Base-by-base conservation (phyloP, 768 basidiomycete genomes). In the Rhizopogon sp. region DNA sequence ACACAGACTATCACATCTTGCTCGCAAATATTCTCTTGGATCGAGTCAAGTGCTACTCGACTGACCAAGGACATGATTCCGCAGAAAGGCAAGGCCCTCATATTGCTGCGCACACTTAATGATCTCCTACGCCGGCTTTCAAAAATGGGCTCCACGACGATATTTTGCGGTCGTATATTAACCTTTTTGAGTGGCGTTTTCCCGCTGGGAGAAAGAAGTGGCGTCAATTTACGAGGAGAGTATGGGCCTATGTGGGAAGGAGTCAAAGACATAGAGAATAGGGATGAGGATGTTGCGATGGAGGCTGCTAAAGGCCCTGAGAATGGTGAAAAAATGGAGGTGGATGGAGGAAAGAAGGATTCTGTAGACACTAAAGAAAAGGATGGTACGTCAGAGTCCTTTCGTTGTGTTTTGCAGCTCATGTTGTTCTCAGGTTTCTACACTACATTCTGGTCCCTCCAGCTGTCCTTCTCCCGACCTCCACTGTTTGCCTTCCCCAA, bases 161-260 rank as follows among this genome's bases (percentile, higher is more conserved):
- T 87, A 60, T 92, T 97, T 70, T 91, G 89, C 62, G 94, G 93
- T 5, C 82, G 92, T 1, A 95, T 97, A 65, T 75, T 93, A 66
- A 87, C 88, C 1, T 94, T 95, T 68, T 72, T 96, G 49, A 90
- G 88, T 56, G 82, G 81, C 2, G 90, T 92, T 2, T 96, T 93
- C 66, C 89, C 91, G 6, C 70, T 97, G 8, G 89, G 90, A 2
- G 93, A 96, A 68, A 75, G 92, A 49, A 93, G 91, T 66, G 92
- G 93, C 33, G 93, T 96, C 35, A 97, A 97, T 69, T 70, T 96
- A 58, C 76, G 93, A 33, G 93, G 93, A 55, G 90, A 95, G 71
- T 92, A 87, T 66, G 84, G 91, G 0, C 84, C 89, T 9, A 72
- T 76, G 22, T 90, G 89, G 90, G 85, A 90, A 56, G 81, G 84